Percentiles rank a stretch among this genome's conserved stretches.
Evolutionary conservation across 352 stramenopile genomes (phyloP).

Genomic region (Pythium folliculosum): DNA sequence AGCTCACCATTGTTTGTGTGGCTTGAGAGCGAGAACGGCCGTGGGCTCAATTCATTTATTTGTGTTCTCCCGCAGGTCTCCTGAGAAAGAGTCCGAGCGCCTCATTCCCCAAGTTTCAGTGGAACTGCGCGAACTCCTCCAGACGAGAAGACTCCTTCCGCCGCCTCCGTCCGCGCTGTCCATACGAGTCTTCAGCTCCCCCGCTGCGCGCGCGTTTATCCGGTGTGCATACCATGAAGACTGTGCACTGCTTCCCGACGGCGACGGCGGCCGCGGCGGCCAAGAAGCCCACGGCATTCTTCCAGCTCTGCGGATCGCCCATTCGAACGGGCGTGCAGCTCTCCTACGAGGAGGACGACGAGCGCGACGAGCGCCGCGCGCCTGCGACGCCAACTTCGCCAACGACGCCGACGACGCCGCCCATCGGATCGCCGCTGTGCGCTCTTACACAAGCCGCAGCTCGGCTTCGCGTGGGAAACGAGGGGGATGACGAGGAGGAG

Average conservation of each 20-base stretch:
- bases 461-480: background rate
- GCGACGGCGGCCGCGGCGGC: slow-evolving; percentile 29
- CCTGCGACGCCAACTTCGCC: slow-evolving; percentile 31
- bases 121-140: background rate
- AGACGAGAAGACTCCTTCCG: background rate
- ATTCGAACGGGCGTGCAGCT: slow-evolving; percentile 65
- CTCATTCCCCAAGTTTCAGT: slow-evolving; percentile 12
- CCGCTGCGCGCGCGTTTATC: background rate
- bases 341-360: slow-evolving; percentile 42
- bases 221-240: slow-evolving; percentile 22
- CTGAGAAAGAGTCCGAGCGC: background rate
- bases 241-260: slow-evolving; percentile 28
- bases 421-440: slow-evolving; percentile 5
- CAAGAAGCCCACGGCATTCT: slow-evolving; percentile 49
- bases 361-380: slow-evolving; percentile 32
- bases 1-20: too few species aligned
- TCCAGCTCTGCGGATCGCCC: slow-evolving; percentile 74
- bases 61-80: too few species aligned
- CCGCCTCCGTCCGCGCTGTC: background rate
- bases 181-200: too few species aligned
- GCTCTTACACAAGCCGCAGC: slow-evolving; percentile 15
- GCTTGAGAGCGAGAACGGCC: background rate
- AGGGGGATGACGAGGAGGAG: slow-evolving; percentile 5
- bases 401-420: slow-evolving; percentile 23
- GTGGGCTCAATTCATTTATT: background rate